Evolutionary conservation across 345 rosid species (phyloP).

Genomic region (Passiflora organensis): DNA sequence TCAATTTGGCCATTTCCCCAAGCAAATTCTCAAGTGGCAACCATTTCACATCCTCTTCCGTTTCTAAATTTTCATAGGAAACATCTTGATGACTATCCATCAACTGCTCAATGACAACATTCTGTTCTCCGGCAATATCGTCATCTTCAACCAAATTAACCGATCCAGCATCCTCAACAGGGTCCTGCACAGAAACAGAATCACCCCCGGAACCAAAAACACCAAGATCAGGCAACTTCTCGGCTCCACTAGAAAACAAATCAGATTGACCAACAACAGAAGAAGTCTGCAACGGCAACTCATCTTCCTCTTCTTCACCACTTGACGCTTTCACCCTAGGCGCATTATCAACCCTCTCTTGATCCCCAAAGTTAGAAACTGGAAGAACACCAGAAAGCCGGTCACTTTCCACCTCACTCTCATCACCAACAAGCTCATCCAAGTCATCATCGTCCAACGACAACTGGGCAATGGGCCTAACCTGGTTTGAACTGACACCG

Average conservation of each 20-base stretch:
- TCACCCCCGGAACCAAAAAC: slow-evolving; percentile 15
- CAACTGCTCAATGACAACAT: slow-evolving; percentile 1
- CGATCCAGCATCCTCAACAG: slow-evolving; percentile 8
- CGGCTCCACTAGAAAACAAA: not conserved
- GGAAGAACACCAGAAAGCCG: slow-evolving; percentile 20
- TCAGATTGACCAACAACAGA: slow-evolving; percentile 8
- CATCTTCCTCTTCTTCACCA: slow-evolving; percentile 20
- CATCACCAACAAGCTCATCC: slow-evolving; percentile 33
- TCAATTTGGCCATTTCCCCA: slow-evolving; percentile 3
- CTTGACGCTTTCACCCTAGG: slow-evolving; percentile 20
- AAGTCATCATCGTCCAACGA: slow-evolving; percentile 57
- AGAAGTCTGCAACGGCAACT: slow-evolving; percentile 4
- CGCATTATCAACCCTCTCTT: slow-evolving; percentile 15
- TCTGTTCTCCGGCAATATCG: not conserved
- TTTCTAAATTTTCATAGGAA: not conserved
- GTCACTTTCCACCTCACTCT: slow-evolving; percentile 29
- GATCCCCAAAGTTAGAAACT: slow-evolving; percentile 23
- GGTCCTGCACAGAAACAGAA: slow-evolving; percentile 9
- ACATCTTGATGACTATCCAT: not conserved
- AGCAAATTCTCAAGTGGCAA: slow-evolving; percentile 8
- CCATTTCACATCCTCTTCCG: slow-evolving; percentile 19
- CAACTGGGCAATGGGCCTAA: slow-evolving; percentile 55
- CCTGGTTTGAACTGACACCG: slow-evolving; percentile 17
- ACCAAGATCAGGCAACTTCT: slow-evolving; percentile 4
- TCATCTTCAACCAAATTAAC: slow-evolving; percentile 7